phyloP scores from a whole-genome alignment of 345 rosid genomes.

The Salix purpurea region DNA sequence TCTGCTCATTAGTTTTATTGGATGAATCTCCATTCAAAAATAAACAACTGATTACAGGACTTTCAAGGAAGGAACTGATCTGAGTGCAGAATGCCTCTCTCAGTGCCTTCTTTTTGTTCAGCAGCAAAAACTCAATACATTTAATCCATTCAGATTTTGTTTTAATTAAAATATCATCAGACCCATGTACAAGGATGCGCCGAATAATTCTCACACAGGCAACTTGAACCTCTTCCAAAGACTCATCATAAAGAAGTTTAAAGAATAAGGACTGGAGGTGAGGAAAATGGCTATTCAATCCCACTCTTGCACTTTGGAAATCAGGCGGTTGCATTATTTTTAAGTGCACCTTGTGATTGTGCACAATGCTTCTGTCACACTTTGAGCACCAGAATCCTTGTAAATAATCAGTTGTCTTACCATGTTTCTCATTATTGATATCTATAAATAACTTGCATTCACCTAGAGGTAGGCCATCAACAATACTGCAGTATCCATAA shows the following conservation, averaged over 20 bases:
- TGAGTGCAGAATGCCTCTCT: slow-evolving; percentile 87
- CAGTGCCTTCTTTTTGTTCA: slow-evolving; percentile 57
- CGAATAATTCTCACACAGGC: slow-evolving; percentile 63
- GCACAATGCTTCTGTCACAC: slow-evolving; percentile 52
- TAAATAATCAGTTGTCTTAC: slow-evolving; percentile 41
- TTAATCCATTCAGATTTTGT: slow-evolving; percentile 61
- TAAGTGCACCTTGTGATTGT: slow-evolving; percentile 26
- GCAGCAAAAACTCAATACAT: slow-evolving; percentile 59
- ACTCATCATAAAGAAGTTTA: slow-evolving; percentile 63
- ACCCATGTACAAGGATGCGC: slow-evolving; percentile 63
- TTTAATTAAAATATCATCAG: slow-evolving; percentile 42
- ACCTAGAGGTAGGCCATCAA: slow-evolving; percentile 33
- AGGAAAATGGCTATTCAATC: slow-evolving; percentile 34
- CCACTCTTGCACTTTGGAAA: slow-evolving; percentile 29
- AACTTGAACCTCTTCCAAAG: slow-evolving; percentile 79
- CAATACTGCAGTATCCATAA: slow-evolving; percentile 43
- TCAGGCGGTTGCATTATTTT: slow-evolving; percentile 31
- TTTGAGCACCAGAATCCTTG: slow-evolving; percentile 80
- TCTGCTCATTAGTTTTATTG: slow-evolving; percentile 38
- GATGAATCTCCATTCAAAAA: slow-evolving; percentile 42
- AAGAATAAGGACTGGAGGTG: slow-evolving; percentile 54
- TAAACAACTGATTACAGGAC: slow-evolving; percentile 43
- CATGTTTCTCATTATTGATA: slow-evolving; percentile 31
- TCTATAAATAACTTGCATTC: slow-evolving; percentile 54
- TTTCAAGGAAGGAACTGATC: slow-evolving; percentile 58